Evolutionary conservation across 768 basidiomycete genomes (phyloP).

Genomic region (Podaxis sp.): DNA sequence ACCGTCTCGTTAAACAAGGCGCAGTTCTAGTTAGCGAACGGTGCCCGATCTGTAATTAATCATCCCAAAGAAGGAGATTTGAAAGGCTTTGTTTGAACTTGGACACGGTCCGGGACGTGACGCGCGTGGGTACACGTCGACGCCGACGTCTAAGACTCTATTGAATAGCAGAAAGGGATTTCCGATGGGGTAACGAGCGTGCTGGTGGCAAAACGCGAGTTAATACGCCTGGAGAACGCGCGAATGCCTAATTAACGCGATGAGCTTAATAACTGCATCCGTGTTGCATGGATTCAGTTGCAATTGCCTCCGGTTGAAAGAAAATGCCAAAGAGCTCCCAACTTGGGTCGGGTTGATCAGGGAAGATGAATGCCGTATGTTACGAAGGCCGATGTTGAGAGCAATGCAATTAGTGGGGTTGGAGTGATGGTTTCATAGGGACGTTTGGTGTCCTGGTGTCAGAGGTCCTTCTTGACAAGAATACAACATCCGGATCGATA

Average conservation of each 20-base stretch:
- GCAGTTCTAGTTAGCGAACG: background rate
- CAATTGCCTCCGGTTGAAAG: conserved; percentile 14
- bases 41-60: background rate
- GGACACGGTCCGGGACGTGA: conserved; percentile 3
- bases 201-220: background rate
- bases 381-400: background rate
- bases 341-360: background rate
- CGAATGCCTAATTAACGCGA: conserved; percentile 4
- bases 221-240: background rate
- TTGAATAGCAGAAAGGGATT: background rate
- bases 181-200: background rate
- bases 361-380: background rate
- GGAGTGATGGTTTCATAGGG: background rate
- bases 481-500: background rate
- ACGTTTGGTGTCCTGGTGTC: background rate
- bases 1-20: background rate
- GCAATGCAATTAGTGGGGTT: background rate
- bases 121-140: conserved; percentile 7
- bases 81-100: conserved; percentile 5
- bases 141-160: background rate
- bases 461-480: background rate
- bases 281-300: background rate
- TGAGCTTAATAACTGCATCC: conserved; percentile 6
- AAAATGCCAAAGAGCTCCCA: conserved; percentile 13
- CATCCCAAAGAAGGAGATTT: conserved; percentile 13